These are phyloP conservation scores for Macrophomina pseudophaseolina DNA, from an alignment of 2,329 filamentous ascomycete genomes.

Conservation along the genomic window DNA sequence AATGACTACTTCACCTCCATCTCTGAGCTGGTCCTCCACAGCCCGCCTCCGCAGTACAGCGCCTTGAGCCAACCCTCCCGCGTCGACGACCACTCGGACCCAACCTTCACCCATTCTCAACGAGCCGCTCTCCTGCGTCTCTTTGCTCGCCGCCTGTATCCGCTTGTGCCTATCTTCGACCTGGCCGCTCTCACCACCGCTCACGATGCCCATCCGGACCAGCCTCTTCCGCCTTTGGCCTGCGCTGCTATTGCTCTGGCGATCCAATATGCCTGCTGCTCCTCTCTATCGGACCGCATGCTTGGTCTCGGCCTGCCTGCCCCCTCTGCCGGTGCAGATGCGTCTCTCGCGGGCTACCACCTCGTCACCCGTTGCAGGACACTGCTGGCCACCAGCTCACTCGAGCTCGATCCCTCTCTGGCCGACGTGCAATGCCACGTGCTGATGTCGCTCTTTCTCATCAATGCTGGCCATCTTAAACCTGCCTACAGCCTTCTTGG, in stretches of 20 bases:
- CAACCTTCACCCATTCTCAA: neutral
- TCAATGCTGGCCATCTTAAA: neutral
- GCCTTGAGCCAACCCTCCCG: neutral
- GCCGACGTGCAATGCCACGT: neutral
- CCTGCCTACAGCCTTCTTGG: slow-evolving; percentile 1
- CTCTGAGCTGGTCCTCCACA: neutral
- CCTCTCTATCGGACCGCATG: neutral
- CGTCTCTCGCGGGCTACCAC: neutral
- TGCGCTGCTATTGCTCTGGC: neutral
- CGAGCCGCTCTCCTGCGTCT: neutral
- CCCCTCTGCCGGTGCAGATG: neutral
- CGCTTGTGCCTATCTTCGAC: neutral
- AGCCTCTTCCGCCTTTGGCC: neutral
- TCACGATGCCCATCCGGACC: neutral
- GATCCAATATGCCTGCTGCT: neutral
- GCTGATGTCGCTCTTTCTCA: neutral
- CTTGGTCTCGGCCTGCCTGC: neutral
- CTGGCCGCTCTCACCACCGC: neutral
- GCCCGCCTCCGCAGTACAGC: neutral
- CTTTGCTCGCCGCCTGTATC: neutral
- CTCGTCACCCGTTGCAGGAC: neutral
- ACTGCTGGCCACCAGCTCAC: neutral
- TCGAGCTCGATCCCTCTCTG: neutral
- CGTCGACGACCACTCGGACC: neutral
- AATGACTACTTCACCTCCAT: neutral